Percentiles rank a stretch among this genome's conserved stretches.
These are phyloP conservation scores for Oehlia diaphana DNA, from an alignment of 192 early-diverging fungal genomes.

Conservation along the genomic window DNA sequence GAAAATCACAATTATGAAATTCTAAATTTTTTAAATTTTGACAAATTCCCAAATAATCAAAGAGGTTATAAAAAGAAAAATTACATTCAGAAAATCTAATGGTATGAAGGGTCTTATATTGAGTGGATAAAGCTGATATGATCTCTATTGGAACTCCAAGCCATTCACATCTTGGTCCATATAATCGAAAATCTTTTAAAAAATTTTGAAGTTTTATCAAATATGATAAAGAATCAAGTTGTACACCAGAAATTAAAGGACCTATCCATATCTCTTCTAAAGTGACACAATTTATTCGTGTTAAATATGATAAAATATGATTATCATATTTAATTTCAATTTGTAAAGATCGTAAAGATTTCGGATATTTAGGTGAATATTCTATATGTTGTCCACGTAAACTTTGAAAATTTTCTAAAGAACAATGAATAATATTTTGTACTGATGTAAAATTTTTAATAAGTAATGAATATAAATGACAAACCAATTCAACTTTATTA, in stretches of 20 bases:
- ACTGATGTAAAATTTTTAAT: background rate
- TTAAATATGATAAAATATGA: background rate
- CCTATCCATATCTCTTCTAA: background rate
- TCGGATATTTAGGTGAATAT: background rate
- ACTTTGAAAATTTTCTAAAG: background rate
- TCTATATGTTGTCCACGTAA: background rate
- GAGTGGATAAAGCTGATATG: background rate
- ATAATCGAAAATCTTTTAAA: background rate
- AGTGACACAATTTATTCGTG: background rate
- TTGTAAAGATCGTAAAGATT: background rate
- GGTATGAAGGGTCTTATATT: background rate
- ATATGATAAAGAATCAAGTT: background rate
- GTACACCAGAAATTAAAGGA: background rate
- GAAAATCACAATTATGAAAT: slow-evolving; percentile 1
- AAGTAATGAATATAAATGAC: background rate
- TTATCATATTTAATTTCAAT: background rate
- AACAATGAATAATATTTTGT: background rate
- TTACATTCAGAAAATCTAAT: background rate
- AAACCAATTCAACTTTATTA: background rate
- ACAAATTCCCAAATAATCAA: background rate
- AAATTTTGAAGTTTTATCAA: background rate
- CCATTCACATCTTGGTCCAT: background rate
- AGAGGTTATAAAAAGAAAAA: background rate
- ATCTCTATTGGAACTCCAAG: background rate
- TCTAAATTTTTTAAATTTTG: background rate